phyloP scores from a whole-genome alignment of 2,329 filamentous ascomycete species.

The Fusarium begoniae region DNA sequence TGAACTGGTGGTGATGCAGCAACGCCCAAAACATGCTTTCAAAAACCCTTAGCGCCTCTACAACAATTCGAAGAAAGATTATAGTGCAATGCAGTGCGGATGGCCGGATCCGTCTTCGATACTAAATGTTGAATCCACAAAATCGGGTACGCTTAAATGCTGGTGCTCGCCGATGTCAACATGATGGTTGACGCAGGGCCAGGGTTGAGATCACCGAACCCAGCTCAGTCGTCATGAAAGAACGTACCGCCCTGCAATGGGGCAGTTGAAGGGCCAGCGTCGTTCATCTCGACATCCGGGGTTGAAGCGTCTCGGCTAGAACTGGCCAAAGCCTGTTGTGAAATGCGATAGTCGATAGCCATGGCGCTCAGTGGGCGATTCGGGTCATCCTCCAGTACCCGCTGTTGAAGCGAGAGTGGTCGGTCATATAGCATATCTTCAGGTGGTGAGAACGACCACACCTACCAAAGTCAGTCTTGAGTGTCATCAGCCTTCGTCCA shows the following conservation, averaged over 20 bases:
- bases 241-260: constrained; percentile 60
- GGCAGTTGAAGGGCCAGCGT: constrained; percentile 65
- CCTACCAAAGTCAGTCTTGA: constrained; percentile 62
- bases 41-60: constrained; percentile 45
- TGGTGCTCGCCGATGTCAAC: constrained; percentile 16
- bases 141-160: constrained; percentile 10
- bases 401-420: constrained; percentile 60
- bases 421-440: constrained; percentile 70
- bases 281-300: constrained; percentile 65
- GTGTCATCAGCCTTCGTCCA: background rate
- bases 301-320: constrained; percentile 48
- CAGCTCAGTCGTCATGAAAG: constrained; percentile 57
- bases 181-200: constrained; percentile 13
- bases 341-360: constrained; percentile 54
- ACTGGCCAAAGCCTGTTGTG: constrained; percentile 42
- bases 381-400: constrained; percentile 56
- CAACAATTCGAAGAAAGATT: constrained; percentile 43
- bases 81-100: constrained; percentile 44
- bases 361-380: constrained; percentile 62
- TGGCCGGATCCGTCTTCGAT: constrained; percentile 37
- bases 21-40: constrained; percentile 51
- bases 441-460: constrained; percentile 94
- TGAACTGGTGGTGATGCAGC: constrained; percentile 43
- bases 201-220: background rate
- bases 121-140: constrained; percentile 33